A percentile compares a stretch with the other conserved stretches of the same genome.
phyloP scores from a whole-genome alignment of 1,284 basidiomycete genomes.

The Ustilago lituana region DNA sequence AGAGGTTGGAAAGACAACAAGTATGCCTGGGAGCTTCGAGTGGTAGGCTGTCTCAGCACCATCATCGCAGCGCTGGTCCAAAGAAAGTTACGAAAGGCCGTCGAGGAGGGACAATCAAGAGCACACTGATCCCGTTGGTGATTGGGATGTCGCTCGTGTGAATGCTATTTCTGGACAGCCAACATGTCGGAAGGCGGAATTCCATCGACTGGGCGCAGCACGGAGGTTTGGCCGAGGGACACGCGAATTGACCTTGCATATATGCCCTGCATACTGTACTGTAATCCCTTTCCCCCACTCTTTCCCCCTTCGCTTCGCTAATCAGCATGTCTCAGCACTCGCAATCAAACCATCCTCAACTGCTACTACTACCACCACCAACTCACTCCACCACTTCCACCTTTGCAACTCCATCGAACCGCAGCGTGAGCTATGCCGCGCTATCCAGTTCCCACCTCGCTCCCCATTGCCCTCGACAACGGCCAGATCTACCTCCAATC shows the following conservation, averaged over 20 bases:
- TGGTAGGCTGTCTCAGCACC: constrained; percentile 10
- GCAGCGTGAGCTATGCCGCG: too few species aligned
- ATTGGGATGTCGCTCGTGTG: too few species aligned
- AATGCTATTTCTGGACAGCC: too few species aligned
- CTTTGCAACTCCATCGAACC: background rate
- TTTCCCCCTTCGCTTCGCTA: background rate
- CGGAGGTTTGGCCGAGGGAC: constrained; percentile 6
- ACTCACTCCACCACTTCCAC: background rate
- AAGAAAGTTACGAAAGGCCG: background rate
- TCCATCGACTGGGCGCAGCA: constrained; percentile 22
- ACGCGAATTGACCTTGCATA: background rate
- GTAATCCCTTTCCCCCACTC: constrained; percentile 1
- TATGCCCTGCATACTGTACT: constrained; percentile 10
- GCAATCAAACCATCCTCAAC: constrained; percentile 1
- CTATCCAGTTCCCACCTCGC: constrained; percentile 22
- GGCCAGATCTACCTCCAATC: constrained; percentile 38
- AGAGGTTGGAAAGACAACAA: constrained; percentile 6
- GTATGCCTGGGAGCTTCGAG: constrained; percentile 40
- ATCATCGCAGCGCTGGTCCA: background rate
- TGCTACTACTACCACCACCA: too few species aligned
- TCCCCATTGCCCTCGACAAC: constrained; percentile 27
- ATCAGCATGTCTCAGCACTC: constrained; percentile 1
- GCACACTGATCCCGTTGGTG: too few species aligned
- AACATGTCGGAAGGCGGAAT: constrained; percentile 6
- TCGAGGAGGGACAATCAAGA: background rate